Percentiles rank a stretch among this genome's conserved stretches.
Conservation (phyloP, 352 stramenopile genomes). For the Globisporangium acanthophoron region DNA sequence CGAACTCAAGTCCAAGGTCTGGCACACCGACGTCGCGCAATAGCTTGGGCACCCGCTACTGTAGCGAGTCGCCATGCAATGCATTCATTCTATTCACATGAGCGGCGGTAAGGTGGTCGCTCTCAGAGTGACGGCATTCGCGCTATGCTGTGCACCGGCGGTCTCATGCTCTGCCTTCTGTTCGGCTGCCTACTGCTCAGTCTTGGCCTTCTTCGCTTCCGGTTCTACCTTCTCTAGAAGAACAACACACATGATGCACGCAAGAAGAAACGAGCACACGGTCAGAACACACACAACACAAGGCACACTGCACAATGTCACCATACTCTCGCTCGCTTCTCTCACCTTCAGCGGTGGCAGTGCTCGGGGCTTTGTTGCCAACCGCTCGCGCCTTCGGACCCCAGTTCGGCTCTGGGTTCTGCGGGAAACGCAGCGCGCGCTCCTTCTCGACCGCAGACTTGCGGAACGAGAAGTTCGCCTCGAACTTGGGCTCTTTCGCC, state of each 20-base stretch:
- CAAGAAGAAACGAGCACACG: conserved; percentile 1
- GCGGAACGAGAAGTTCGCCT: conserved; percentile 82
- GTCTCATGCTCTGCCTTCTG: too few relatives aligned
- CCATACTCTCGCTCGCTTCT: neutral
- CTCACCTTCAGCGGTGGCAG: conserved; percentile 19
- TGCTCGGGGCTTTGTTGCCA: conserved; percentile 50
- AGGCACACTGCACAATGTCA: neutral
- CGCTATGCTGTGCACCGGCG: neutral
- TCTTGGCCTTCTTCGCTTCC: conserved; percentile 80
- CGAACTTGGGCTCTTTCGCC: conserved; percentile 72
- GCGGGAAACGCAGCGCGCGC: conserved; percentile 91
- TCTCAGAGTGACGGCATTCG: neutral
- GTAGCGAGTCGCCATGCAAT: conserved; percentile 7
- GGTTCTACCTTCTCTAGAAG: conserved; percentile 43
- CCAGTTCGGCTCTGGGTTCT: conserved; percentile 96
- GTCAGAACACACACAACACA: conserved; percentile 9
- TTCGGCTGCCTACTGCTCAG: conserved; percentile 20
- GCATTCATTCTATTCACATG: conserved; percentile 26
- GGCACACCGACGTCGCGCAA: conserved; percentile 34
- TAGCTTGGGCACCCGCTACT: neutral
- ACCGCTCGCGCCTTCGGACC: conserved; percentile 91
- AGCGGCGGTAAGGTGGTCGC: neutral
- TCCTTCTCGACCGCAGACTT: conserved; percentile 69
- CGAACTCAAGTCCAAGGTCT: conserved; percentile 83
- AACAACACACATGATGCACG: neutral